phyloP scores from a whole-genome alignment of 2,329 filamentous ascomycete genomes.

The Acrocalymma vagum region DNA sequence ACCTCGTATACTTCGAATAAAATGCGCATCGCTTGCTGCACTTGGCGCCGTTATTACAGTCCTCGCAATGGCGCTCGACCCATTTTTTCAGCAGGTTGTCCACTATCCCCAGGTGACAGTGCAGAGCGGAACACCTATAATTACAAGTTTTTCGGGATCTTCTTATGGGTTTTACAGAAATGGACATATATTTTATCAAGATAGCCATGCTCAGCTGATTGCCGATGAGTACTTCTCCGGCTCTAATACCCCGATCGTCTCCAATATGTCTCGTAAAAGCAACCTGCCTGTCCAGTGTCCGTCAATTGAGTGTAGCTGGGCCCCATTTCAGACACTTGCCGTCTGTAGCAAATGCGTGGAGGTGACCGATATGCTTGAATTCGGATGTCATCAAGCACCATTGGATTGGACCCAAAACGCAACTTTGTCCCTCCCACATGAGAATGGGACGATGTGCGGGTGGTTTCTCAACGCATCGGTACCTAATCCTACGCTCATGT shows the following conservation, averaged over 20 bases:
- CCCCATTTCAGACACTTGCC: conserved; percentile 19
- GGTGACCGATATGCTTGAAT: conserved; percentile 13
- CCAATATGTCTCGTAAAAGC: conserved; percentile 1
- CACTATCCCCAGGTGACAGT: conserved; percentile 22
- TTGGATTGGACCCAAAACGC: conserved; percentile 26
- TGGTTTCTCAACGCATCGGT: conserved; percentile 33
- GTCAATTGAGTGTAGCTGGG: conserved; percentile 23
- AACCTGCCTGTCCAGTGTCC: conserved; percentile 12
- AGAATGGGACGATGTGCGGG: conserved; percentile 31
- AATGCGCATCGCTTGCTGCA: conserved; percentile 19
- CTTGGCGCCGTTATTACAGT: conserved; percentile 21
- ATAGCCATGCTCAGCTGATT: no score
- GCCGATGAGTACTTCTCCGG: conserved; percentile 25
- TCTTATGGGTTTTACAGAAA: background rate
- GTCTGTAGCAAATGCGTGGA: conserved; percentile 25
- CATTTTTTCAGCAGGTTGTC: conserved; percentile 28
- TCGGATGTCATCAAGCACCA: conserved; percentile 4
- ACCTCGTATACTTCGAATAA: conserved; percentile 17
- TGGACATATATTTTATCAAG: background rate
- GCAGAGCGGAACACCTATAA: conserved; percentile 2
- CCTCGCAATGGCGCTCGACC: conserved; percentile 23
- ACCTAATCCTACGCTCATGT: conserved; percentile 18
- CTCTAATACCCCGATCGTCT: background rate
- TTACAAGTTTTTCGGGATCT: background rate
- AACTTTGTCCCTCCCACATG: conserved; percentile 5